Evolutionary conservation across 495 filamentous ascomycete genomes (phyloP), one percentile per base, ranked within the genome.

Genomic region (Aspergillus kassunensis): DNA sequence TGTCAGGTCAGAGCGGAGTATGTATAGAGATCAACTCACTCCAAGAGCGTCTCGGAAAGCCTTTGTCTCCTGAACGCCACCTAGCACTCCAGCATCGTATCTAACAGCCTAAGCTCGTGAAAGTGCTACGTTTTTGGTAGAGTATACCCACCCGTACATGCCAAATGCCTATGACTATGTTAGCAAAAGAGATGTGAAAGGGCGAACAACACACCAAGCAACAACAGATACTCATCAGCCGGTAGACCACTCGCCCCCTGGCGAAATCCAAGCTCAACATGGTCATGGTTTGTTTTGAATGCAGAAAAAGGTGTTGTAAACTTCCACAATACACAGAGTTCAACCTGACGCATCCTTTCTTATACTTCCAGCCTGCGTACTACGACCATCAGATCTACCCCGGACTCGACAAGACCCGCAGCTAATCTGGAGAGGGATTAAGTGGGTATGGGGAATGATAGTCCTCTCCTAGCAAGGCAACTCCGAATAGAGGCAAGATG

Each of bases 21-120:
- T 34, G 31, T 5, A 3, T 4, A 6, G 12, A 20, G 33, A n/a
- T 21, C 10, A 12, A 33, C 46, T 49, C 64, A 49, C 65, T 54
- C 42, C 50, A 18, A 74, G 62, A 12, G 71, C 69, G 21, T 60
- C 43, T 0, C 58, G 61, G 51, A 67, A 74, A 1, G 66, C 60
- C 6, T 59, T 42, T 2, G 67, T 67, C 11, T 64, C 53, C 18
- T 67, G 65, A 3, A 74, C 60, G 44, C 69, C 70, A 18, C 71
- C 71, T 10, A 74, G 62, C 4, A 72, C 68, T 6, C 71, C 71
- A 2, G 71, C 69, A 49, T 74, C 66, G 36, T 69, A 72, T 72
- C 24, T 27, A n/a, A n/a, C n/a, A n/a, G n/a, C n/a, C n/a, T n/a
- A n/a, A n/a, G n/a, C n/a, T n/a, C n/a, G n/a, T 43, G 20, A 12